Base-by-base conservation (phyloP, 768 basidiomycete species). In the Boletus vermiculosoides region DNA sequence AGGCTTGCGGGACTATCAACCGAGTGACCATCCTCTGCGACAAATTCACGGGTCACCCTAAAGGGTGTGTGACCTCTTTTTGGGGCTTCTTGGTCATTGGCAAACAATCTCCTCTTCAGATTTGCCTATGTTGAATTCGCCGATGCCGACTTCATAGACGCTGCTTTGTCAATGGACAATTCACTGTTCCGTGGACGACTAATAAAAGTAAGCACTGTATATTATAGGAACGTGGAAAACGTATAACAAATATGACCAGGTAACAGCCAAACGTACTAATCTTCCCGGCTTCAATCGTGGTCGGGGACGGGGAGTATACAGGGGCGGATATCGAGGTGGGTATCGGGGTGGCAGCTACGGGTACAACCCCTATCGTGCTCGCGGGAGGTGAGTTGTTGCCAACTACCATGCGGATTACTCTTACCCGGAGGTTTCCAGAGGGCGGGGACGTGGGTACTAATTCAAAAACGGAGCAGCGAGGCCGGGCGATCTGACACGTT, bases 41-140 rank as follows among this genome's bases (percentile, higher is more conserved):
- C 83, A 98, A 98, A 77, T 98, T 96, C 74, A 98, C 96, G 23
- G 97, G 97, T 47, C 95, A 98, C 76, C 96, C 97, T 46, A 98
- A 98, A 84, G 97, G 97, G 94, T 94, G 62, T 33, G 67, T 59
- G 58, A 20, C 48, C 50, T 49, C 25, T 55, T 55, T 77, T 28
- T 46, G 5, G 31, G 28, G 28, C n/a, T 52, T 58, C 16, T 40
- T 34, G 48, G 57, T 48, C 33, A 40, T 55, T 46, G 52, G 54
- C 37, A 34, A 55, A 54, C 57, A n/a, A 60, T 47, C 45, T 50
- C 55, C 58, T 31, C 54, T 55, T 28, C 64, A 98, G 95, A 50
- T 99, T 90, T 77, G 96, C 96, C 52, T 99, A 99, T 77, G 95
- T 99, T 44, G 97, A 99, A 73, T 99, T 99, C 72, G 87, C 97